Evolutionary conservation across 352 stramenopile species (phyloP).

Genomic region (Pythium insidiosum): DNA sequence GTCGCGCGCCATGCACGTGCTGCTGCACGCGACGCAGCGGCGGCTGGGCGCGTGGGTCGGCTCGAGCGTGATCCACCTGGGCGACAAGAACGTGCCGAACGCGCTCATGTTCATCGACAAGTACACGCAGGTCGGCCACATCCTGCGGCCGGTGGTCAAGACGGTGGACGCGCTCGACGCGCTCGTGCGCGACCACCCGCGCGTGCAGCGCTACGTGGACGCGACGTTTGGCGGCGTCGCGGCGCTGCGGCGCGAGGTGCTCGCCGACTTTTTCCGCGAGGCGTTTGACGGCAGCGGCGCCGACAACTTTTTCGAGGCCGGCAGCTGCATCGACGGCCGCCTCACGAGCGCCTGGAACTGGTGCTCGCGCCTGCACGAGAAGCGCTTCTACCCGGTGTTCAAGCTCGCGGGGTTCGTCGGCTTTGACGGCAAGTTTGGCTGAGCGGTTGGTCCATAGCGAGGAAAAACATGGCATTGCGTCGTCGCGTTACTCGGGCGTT

Average conservation of each 20-base stretch:
- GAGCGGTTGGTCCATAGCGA: not conserved
- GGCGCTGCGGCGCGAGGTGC: constrained; percentile 85
- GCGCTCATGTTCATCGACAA: constrained; percentile 99
- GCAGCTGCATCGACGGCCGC: constrained; percentile 94
- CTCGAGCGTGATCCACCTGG: constrained; percentile 94
- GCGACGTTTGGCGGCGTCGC: constrained; percentile 81
- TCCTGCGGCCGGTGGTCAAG: constrained; percentile 84
- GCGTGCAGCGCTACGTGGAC: constrained; percentile 53
- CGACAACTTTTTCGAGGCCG: constrained; percentile 95
- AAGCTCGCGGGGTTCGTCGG: constrained; percentile 94
- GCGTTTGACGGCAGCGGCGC: constrained; percentile 94
- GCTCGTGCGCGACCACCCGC: constrained; percentile 37
- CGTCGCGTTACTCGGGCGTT: no score
- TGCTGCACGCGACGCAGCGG: constrained; percentile 80
- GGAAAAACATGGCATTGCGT: no score
- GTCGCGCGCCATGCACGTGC: constrained; percentile 93
- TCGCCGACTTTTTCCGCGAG: constrained; percentile 94
- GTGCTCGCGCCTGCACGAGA: constrained; percentile 92
- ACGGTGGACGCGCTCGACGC: constrained; percentile 67
- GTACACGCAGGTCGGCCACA: constrained; percentile 92
- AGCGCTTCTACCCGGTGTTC: constrained; percentile 95
- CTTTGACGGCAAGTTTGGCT: constrained; percentile 95
- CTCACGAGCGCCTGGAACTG: constrained; percentile 98
- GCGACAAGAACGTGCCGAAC: constrained; percentile 98
- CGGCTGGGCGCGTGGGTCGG: constrained; percentile 86